phyloP scores from a whole-genome alignment of 2,329 filamentous ascomycete genomes.

The Nemania sp. region DNA sequence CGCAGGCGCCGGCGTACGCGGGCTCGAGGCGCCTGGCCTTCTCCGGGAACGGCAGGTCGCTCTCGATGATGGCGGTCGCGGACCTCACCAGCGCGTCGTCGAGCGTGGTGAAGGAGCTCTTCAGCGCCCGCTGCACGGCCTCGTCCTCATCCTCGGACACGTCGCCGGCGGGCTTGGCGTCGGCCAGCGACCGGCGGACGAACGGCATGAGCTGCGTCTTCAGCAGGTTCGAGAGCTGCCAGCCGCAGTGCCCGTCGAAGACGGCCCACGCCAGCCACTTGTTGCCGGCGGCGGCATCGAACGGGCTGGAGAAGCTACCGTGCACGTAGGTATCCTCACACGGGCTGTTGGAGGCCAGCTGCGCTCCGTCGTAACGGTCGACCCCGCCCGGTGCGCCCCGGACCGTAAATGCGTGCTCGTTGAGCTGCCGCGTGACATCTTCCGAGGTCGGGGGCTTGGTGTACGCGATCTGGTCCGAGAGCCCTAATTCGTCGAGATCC shows the following conservation, averaged over 20 bases:
- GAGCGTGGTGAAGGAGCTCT: slow-evolving; percentile 44
- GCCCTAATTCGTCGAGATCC: slow-evolving; percentile 35
- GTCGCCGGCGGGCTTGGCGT: slow-evolving; percentile 23
- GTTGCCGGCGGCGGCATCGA: slow-evolving; percentile 22
- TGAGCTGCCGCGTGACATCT: slow-evolving; percentile 38
- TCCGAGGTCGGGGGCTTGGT: slow-evolving; percentile 32
- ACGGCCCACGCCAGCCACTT: slow-evolving; percentile 43
- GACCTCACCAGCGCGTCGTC: slow-evolving; percentile 43
- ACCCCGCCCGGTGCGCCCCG: slow-evolving; percentile 26
- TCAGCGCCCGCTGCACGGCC: slow-evolving; percentile 43
- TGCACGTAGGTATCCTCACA: slow-evolving; percentile 44
- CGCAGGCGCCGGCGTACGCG: slow-evolving; percentile 40
- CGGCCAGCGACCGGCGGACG: slow-evolving; percentile 36
- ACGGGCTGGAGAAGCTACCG: slow-evolving; percentile 39
- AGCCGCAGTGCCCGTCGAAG: slow-evolving; percentile 45
- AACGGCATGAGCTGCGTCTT: slow-evolving; percentile 39
- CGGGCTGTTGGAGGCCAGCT: slow-evolving; percentile 41
- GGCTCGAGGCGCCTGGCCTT: slow-evolving; percentile 39
- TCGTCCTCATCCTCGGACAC: slow-evolving; percentile 33
- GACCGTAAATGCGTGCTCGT: slow-evolving; percentile 35
- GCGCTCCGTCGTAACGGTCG: slow-evolving; percentile 40
- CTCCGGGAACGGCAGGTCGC: slow-evolving; percentile 38
- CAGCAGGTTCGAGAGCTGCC: slow-evolving; percentile 42
- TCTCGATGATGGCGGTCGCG: slow-evolving; percentile 37
- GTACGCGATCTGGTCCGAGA: slow-evolving; percentile 34